Evolutionary conservation across 140 eudicot genomes (phyloP).

Genomic region (Erigeron philadelphicus): DNA sequence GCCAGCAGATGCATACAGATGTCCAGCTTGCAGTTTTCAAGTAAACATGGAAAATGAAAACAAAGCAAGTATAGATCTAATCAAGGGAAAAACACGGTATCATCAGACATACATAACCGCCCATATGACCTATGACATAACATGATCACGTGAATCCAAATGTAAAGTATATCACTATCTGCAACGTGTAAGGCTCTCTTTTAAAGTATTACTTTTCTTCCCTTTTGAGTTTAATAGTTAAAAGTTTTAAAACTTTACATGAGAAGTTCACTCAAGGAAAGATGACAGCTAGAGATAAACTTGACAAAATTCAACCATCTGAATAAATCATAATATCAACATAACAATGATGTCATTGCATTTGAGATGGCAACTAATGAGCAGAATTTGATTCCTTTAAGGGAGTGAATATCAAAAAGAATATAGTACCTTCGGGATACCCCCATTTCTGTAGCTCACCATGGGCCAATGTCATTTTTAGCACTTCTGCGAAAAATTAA

Average conservation of each 20-base stretch:
- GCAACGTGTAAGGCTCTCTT: not conserved
- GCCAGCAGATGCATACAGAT: not conserved
- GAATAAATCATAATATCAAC: not conserved
- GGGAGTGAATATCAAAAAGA: not conserved
- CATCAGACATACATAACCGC: not conserved
- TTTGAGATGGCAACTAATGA: not conserved
- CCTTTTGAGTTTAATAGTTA: conserved; percentile 4
- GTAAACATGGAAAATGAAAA: not conserved
- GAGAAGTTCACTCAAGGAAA: not conserved
- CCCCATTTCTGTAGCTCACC: conserved; percentile 62
- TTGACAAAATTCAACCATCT: conserved; percentile 11
- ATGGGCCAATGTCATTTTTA: conserved; percentile 47
- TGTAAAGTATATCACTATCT: conserved; percentile 3
- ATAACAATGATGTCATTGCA: conserved; percentile 14
- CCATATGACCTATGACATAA: not conserved
- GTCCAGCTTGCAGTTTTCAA: not conserved
- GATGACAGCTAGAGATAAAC: not conserved
- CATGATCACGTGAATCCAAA: conserved; percentile 4
- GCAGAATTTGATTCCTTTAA: not conserved
- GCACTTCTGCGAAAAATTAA: conserved; percentile 54
- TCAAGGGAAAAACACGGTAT: not conserved
- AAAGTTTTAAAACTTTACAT: conserved; percentile 17
- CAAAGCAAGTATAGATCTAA: conserved; percentile 19
- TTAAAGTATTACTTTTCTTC: not conserved
- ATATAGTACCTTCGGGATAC: conserved; percentile 51